Evolutionary conservation across 1,139 yeast species (phyloP), one percentile per base, ranked within the genome.

Genomic region (Candida buenavistaensis): DNA sequence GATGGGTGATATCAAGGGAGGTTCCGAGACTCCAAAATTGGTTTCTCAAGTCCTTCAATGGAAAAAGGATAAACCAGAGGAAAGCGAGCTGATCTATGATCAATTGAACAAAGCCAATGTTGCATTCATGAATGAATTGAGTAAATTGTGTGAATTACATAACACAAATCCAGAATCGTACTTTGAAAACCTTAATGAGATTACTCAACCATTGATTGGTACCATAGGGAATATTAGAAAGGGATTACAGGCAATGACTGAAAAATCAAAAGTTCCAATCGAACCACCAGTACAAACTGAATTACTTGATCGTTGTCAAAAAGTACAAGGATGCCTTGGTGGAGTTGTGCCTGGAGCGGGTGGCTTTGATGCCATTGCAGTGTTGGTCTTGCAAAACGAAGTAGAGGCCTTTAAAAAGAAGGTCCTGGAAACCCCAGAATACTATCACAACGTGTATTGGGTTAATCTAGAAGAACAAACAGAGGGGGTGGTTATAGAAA

Each of bases 281-380:
- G 98, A 92, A 57, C 98, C 98, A 0, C 60, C 57, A 2, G 64
- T 72, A 14, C 98, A 94, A 60, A 86, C 96, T 0, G 39, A 47
- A 4, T 64, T 92, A 6, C 62, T 94, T n/a, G 80, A 92, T 50
- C 58, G 63, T 12, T 83, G 94, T 45, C 48, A 57, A 14, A 35
- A 52, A 0, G 45, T 85, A 13, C 66, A 68, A 0, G 98, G 98
- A 9, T 94, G 89, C 26, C 51, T 90, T 14, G 95, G 96, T 0
- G 97, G 96, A 8, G 94, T 92, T 21, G 96, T 92, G 3, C 98
- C 98, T 0, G 98, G 98, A 2, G 98, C 98, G 0, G 98, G 98
- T 14, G 98, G 98, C 0, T 85, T 79, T 54, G 98, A 92, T 64
- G 98, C 98, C 1, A 77, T 92, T 25, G 76, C 95, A 40, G 53